Base-by-base conservation (phyloP, 1,284 basidiomycete genomes). In the Schizopora paradoxa region DNA sequence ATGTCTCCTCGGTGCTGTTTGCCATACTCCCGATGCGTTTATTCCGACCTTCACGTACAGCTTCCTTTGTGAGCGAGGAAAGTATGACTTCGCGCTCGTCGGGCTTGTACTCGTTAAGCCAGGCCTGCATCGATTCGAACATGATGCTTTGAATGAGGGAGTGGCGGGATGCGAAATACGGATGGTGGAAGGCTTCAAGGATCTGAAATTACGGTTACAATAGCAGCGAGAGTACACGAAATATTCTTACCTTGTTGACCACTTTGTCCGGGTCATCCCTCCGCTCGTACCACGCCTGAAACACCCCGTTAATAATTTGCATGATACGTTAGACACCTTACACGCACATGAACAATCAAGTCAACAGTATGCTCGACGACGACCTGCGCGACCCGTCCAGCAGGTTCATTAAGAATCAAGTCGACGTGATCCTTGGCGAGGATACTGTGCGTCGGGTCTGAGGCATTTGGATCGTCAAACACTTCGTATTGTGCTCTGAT, bases 371-470 rank as follows among this genome's bases (percentile, higher is more conserved):
- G 60, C 25, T 60, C 54, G 19, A 71, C 62, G 40, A 71, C 61
- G 26, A 66, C 55, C 53, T 62, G 55, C 16, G 69, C 70, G 36
- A 72, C 59, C 49, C 66, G 60, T 11, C 70, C 69, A 5, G 69
- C 69, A 2, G 70, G 69, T 48, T 63, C 61, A 41, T 63, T 63
- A 34, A 63, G 49, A 21, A 62, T 58, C 23, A 61, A 46, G 11
- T 45, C 56, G 36, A 62, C 58, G 48, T 60, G 60, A 45, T 61
- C 68, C 51, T 58, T 60, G 27, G 56, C 54, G 31, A 65, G 47
- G 41, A 60, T 56, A 33, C 58, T 60, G 54, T 73, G 70, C 10
- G 68, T 70, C 2, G 70, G 70, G 54, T 73, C 70, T 10, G 65
- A 66, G 7, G 69, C 65, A 47, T 69, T 66, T 14, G 59, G 60